Percentiles rank a stretch among this genome's conserved stretches.
These are phyloP conservation scores for Saposhnikovia divaricata DNA, from an alignment of 129 eudicot genomes.

Conservation along the genomic window DNA sequence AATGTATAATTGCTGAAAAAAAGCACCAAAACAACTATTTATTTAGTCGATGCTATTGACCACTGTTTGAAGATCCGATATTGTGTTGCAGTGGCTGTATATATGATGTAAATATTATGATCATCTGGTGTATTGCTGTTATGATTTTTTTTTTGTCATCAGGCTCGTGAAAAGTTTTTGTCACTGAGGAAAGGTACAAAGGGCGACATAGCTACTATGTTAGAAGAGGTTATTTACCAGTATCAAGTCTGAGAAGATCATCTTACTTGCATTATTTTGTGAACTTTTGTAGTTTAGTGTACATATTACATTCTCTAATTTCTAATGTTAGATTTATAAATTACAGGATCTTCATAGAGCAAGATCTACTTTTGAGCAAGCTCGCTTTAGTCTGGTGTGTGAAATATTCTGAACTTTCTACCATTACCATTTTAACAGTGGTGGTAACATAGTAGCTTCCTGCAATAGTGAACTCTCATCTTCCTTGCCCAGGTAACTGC, in stretches of 20 bases:
- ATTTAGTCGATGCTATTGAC: background rate
- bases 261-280: background rate
- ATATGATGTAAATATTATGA: background rate
- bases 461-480: background rate
- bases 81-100: background rate
- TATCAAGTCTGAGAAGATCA: slow-evolving; percentile 2
- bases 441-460: background rate
- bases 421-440: background rate
- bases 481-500: slow-evolving; percentile 62
- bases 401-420: background rate
- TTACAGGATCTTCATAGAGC: slow-evolving; percentile 88
- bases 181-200: slow-evolving; percentile 87
- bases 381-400: slow-evolving; percentile 87
- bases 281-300: background rate
- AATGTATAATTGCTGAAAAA: background rate
- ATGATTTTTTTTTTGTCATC: slow-evolving; percentile 9
- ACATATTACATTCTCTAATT: background rate
- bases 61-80: background rate
- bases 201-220: slow-evolving; percentile 63
- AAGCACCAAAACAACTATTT: background rate
- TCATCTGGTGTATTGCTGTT: background rate
- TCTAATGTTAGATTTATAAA: slow-evolving; percentile 15
- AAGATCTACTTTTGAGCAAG: slow-evolving; percentile 94
- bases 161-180: slow-evolving; percentile 95
- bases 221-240: slow-evolving; percentile 86